Evolutionary conservation across 2,329 filamentous ascomycete species (phyloP).

Genomic region (Nemania bipapillata): DNA sequence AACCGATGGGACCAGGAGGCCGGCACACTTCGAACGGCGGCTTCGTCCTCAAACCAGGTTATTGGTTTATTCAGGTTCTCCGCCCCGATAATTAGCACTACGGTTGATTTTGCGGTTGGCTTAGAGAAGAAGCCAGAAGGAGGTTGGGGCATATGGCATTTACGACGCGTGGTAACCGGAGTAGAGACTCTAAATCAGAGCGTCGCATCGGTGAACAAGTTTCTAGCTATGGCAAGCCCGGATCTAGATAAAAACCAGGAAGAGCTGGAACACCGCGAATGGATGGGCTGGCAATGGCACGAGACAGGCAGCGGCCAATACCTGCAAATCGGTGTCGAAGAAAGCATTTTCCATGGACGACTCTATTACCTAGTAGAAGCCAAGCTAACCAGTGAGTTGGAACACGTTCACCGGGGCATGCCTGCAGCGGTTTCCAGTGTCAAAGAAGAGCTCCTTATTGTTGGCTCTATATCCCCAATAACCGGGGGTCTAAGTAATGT

Average conservation of each 20-base stretch:
- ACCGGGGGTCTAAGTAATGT: no score
- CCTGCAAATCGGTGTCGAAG: constrained; percentile 13
- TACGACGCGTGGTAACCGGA: constrained; percentile 20
- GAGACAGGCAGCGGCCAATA: not conserved
- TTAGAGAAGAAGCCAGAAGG: constrained; percentile 11
- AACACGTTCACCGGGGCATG: no score
- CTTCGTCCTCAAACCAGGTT: constrained; percentile 10
- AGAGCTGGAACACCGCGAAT: no score
- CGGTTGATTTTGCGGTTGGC: constrained; percentile 26
- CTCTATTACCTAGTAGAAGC: constrained; percentile 26
- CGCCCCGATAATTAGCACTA: not conserved
- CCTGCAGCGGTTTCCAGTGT: no score
- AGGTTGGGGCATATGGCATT: constrained; percentile 25
- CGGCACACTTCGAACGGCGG: constrained; percentile 19
- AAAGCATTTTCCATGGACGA: constrained; percentile 17
- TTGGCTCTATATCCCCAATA: no score
- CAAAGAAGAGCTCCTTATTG: no score
- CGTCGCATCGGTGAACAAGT: constrained; percentile 25
- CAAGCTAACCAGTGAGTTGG: no score
- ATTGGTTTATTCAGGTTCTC: constrained; percentile 30
- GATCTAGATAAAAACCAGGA: not conserved
- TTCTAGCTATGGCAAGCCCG: not conserved
- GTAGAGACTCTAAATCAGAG: constrained; percentile 24
- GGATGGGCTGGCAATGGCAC: constrained; percentile 19
- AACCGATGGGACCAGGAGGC: constrained; percentile 28